Evolutionary conservation across 177 flowering plant species (phyloP), one percentile per base, ranked within the genome.

Genomic region (Tripterygium wilfordii): DNA sequence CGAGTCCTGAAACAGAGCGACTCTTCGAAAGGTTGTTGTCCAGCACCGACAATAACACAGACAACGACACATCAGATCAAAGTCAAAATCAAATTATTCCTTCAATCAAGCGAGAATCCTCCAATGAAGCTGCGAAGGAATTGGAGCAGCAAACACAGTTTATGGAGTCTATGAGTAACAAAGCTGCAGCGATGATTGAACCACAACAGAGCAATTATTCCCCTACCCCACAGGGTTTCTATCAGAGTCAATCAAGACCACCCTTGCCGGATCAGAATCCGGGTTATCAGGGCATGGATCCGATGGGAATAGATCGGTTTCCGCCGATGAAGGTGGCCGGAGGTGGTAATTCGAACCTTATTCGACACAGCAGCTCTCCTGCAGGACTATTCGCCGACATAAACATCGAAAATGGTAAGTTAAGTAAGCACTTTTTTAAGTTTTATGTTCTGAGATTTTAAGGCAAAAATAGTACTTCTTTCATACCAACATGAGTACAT

Each of bases 321-420:
- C 45, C 60, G 18, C 70, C 18, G 42, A 45, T 70, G 64, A 69
- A 64, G 57, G 60, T 54, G 14, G 65, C 57, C 31, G 62, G 64
- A 7, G 61, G 57, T 24, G 58, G 39, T 27, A 50, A 46, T 53
- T 67, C 83, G 2, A 71, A 72, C 64, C 88, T 92, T 16, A 55
- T 76, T 33, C 74, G 98, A 8, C 91, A 86, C 14, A 86, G 78
- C 47, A 92, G 98, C 69, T 92, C 91, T 1, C 96, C 98, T 21
- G 88, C 96, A 4, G 98, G 96, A 10, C 52, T 88, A 2, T 80
- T 88, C 60, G 48, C 77, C 30, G 51, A 74, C 49, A 38, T 80
- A 13, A 55, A 63, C 10, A 54, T n/a, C n/a, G n/a, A n/a, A n/a
- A n/a, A 76, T 14, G 87, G 82, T 36, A 69, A 74, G n/a, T n/a